A percentile compares a stretch with the other conserved stretches of the same genome.
Conservation (phyloP, 1,284 basidiomycete species). For the Puccinia triticina region DNA sequence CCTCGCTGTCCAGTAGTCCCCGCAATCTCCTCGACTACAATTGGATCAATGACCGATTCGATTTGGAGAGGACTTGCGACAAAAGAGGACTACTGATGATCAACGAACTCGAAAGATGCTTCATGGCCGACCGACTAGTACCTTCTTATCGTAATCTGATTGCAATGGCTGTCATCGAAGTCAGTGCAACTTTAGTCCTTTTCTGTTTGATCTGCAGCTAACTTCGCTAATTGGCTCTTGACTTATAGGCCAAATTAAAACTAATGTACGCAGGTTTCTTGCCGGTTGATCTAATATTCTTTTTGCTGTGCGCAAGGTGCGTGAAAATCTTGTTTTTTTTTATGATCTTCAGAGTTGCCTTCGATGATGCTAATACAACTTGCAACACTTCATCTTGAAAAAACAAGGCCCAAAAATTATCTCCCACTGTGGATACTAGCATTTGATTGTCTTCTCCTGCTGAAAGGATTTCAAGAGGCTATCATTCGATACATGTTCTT, state of each 20-base stretch:
- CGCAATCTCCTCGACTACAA: no score
- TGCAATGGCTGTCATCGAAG: no score
- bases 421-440: slow-evolving; percentile 86
- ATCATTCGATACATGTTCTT: slow-evolving; percentile 85
- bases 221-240: no score
- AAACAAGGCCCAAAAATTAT: slow-evolving; percentile 83
- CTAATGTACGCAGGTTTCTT: slow-evolving; percentile 77
- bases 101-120: slow-evolving; percentile 83
- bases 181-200: no score
- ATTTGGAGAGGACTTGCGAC: slow-evolving; percentile 59
- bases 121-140: slow-evolving; percentile 91
- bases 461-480: slow-evolving; percentile 68
- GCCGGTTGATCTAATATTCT: slow-evolving; percentile 77
- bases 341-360: background rate
- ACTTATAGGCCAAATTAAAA: slow-evolving; percentile 76
- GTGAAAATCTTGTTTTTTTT: background rate
- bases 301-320: slow-evolving; percentile 83
- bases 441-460: slow-evolving; percentile 88
- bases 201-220: no score
- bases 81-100: slow-evolving; percentile 72
- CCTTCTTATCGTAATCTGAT: slow-evolving; percentile 93
- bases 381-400: background rate
- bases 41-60: slow-evolving; percentile 27
- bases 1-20: no score
- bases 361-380: background rate